These are phyloP conservation scores for Choanephora cucurbitarum DNA, from an alignment of 371 early-diverging fungal genomes.

Conservation along the genomic window DNA sequence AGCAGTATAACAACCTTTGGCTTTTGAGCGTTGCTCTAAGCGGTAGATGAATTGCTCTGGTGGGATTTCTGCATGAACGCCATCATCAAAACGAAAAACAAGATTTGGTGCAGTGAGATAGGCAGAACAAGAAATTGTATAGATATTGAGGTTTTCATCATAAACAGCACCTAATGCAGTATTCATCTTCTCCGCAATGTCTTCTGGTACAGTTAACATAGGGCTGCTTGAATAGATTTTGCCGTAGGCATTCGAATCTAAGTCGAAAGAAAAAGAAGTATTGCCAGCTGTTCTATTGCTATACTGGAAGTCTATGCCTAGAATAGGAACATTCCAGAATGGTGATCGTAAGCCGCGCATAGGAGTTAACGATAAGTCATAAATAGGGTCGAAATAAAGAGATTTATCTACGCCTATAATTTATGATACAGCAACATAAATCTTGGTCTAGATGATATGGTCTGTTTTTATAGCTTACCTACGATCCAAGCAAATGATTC, in stretches of 20 bases:
- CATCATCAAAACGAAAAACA: slow-evolving; percentile 21
- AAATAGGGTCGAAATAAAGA: slow-evolving; percentile 25
- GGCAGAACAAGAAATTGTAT: slow-evolving; percentile 25
- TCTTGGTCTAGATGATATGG: too few species aligned
- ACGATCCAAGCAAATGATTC: slow-evolving; percentile 13
- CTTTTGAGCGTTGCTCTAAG: background rate
- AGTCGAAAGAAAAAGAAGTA: slow-evolving; percentile 4
- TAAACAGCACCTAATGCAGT: slow-evolving; percentile 22
- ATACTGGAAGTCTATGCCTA: slow-evolving; percentile 14
- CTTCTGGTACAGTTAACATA: slow-evolving; percentile 21
- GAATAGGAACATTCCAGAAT: slow-evolving; percentile 35
- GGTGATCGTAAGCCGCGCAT: slow-evolving; percentile 20
- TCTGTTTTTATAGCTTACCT: slow-evolving; percentile 11
- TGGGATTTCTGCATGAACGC: slow-evolving; percentile 29
- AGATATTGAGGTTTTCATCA: slow-evolving; percentile 12
- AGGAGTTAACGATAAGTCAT: slow-evolving; percentile 20
- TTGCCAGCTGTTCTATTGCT: background rate
- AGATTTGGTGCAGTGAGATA: slow-evolving; percentile 16
- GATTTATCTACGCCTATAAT: slow-evolving; percentile 21
- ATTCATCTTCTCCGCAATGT: slow-evolving; percentile 25
- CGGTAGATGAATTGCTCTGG: slow-evolving; percentile 30
- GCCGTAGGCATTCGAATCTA: slow-evolving; percentile 15
- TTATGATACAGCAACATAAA: too few species aligned
- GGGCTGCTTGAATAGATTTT: slow-evolving; percentile 31
- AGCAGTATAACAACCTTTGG: slow-evolving; percentile 24